Conservation (phyloP, 1,284 basidiomycete genomes). For the Hortiboletus rubellus region DNA sequence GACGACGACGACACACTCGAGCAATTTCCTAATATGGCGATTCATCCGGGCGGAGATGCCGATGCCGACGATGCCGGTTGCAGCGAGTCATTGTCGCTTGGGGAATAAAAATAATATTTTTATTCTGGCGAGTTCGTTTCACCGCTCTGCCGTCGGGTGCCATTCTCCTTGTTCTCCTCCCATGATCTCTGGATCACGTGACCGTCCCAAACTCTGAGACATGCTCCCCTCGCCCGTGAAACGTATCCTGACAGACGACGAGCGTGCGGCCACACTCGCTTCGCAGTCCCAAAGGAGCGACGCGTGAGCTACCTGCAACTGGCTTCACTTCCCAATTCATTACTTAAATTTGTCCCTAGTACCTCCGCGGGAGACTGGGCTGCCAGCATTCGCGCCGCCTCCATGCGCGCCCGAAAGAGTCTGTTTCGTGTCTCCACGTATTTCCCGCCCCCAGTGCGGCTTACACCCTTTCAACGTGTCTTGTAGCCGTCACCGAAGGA, state of each 20-base stretch:
- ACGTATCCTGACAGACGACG: constrained; percentile 45
- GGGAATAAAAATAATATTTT: neutral
- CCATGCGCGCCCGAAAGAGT: constrained; percentile 38
- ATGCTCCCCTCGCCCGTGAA: constrained; percentile 34
- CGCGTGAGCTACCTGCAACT: constrained; percentile 21
- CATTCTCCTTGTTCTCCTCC: neutral
- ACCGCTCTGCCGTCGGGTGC: no score
- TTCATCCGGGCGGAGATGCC: constrained; percentile 7
- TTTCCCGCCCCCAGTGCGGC: constrained; percentile 28
- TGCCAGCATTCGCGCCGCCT: constrained; percentile 35
- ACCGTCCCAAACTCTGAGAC: neutral
- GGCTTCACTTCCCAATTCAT: constrained; percentile 5
- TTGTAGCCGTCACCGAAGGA: constrained; percentile 35
- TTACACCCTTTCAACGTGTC: constrained; percentile 23
- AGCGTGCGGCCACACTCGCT: constrained; percentile 34
- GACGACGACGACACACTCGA: constrained; percentile 16
- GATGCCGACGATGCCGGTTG: constrained; percentile 19
- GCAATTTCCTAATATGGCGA: constrained; percentile 16
- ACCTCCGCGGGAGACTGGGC: constrained; percentile 26
- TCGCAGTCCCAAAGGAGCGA: constrained; percentile 26
- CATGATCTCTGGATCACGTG: constrained; percentile 6
- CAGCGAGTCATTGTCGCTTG: neutral
- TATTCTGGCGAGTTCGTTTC: neutral
- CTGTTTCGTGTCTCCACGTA: constrained; percentile 24
- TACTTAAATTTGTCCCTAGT: constrained; percentile 7